Conservation (phyloP, 352 stramenopile genomes). For the Phytophthora chlamydospora region DNA sequence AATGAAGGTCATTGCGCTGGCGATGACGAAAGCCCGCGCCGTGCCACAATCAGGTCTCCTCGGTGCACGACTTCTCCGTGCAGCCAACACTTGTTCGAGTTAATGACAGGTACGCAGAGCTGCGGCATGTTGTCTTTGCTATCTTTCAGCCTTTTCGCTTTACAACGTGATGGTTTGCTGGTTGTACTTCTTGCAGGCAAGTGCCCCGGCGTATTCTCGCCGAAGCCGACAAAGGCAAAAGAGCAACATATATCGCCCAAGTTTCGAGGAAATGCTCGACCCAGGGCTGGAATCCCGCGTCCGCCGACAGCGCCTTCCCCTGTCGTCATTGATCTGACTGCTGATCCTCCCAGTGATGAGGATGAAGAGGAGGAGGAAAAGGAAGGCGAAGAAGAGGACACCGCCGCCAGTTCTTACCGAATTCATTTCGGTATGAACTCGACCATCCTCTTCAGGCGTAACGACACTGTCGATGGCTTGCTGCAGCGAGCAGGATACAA, state of each 20-base stretch:
- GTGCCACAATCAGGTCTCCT: not conserved
- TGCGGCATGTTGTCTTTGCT: too few species aligned
- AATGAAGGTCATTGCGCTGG: not conserved
- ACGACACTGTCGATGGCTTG: conserved; percentile 14
- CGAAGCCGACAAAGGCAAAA: conserved; percentile 3
- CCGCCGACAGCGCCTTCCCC: not conserved
- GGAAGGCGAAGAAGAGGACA: not conserved
- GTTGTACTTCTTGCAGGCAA: conserved; percentile 6
- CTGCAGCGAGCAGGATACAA: not conserved
- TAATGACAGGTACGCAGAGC: conserved; percentile 5
- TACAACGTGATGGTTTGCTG: not conserved
- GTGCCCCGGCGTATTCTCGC: conserved; percentile 1
- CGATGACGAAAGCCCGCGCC: not conserved
- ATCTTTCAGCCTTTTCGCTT: not conserved
- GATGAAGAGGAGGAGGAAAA: conserved; percentile 1
- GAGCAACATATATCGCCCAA: conserved; percentile 1
- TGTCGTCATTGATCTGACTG: conserved; percentile 11
- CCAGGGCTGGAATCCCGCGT: too few species aligned
- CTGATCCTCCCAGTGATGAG: conserved; percentile 9
- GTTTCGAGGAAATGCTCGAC: not conserved
- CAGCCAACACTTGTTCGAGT: conserved; percentile 12
- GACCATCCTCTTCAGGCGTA: conserved; percentile 4
- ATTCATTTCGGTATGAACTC: conserved; percentile 20
- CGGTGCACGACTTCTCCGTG: not conserved
- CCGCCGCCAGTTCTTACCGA: not conserved